phyloP scores from a whole-genome alignment of 352 stramenopile species.

The Pythium sp. region DNA sequence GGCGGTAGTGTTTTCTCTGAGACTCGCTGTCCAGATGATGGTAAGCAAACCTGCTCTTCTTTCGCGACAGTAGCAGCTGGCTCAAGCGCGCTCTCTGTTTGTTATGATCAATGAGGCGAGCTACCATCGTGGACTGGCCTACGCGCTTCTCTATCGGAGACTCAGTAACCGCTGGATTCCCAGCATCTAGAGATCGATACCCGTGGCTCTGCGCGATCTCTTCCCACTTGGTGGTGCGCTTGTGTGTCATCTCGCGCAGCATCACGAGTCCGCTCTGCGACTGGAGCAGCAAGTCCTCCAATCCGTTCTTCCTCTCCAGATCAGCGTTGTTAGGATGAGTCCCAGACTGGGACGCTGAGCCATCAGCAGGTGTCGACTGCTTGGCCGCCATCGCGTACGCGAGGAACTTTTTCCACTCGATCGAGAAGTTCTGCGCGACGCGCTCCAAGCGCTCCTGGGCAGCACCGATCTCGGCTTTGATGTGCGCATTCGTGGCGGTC shows the following conservation, averaged over 20 bases:
- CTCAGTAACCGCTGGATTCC: background rate
- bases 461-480: slow-evolving; percentile 31
- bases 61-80: slow-evolving; percentile 10
- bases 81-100: slow-evolving; percentile 2
- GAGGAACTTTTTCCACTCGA: slow-evolving; percentile 60
- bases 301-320: slow-evolving; percentile 12
- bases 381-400: slow-evolving; percentile 51
- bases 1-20: background rate
- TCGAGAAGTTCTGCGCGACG: slow-evolving; percentile 53
- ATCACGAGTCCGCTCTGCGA: slow-evolving; percentile 51
- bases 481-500: slow-evolving; percentile 11
- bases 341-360: background rate
- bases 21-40: background rate
- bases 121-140: background rate
- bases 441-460: slow-evolving; percentile 31
- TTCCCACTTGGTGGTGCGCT: slow-evolving; percentile 36
- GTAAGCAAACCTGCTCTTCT: background rate
- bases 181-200: slow-evolving; percentile 11
- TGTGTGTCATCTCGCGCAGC: slow-evolving; percentile 37
- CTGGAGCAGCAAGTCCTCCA: slow-evolving; percentile 50
- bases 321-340: no score
- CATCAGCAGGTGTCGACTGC: slow-evolving; percentile 10
- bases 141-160: background rate
- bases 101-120: slow-evolving; percentile 12
- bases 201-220: slow-evolving; percentile 27